These are phyloP conservation scores for Omphalea diandra DNA, from an alignment of 441 rosid genomes.

Conservation along the genomic window DNA sequence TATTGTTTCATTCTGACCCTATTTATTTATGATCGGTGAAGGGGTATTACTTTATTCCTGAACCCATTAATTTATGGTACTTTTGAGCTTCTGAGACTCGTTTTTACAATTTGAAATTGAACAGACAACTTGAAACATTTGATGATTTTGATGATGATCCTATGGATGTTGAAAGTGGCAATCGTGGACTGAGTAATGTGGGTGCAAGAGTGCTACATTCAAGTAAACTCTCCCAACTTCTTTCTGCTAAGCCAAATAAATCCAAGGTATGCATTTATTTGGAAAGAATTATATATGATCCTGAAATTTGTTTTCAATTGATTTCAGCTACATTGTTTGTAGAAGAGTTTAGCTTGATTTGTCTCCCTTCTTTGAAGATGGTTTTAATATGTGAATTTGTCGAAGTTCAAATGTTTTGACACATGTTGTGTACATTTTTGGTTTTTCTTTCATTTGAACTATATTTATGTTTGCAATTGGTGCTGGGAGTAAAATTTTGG, in stretches of 20 bases:
- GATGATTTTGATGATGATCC: constrained; percentile 84
- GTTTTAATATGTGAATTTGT: too few species aligned
- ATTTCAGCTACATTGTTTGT: background rate
- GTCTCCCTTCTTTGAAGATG: background rate
- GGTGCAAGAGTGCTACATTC: constrained; percentile 27
- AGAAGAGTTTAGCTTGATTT: background rate
- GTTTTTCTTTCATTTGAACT: background rate
- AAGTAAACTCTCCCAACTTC: constrained; percentile 50
- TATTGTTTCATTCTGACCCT: constrained; percentile 26
- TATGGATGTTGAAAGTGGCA: constrained; percentile 36
- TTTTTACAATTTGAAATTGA: constrained; percentile 18
- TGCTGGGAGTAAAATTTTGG: background rate
- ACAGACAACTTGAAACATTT: constrained; percentile 74
- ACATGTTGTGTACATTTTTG: background rate
- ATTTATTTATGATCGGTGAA: constrained; percentile 13
- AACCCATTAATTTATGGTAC: constrained; percentile 12
- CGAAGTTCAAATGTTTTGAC: background rate
- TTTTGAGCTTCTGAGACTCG: constrained; percentile 23
- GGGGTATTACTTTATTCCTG: too few species aligned
- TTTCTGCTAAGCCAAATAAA: constrained; percentile 47
- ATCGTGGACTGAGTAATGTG: constrained; percentile 28
- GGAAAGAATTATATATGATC: background rate
- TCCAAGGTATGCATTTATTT: constrained; percentile 47
- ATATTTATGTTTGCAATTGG: background rate
- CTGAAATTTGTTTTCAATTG: background rate